A percentile compares a stretch with the other conserved stretches of the same genome.
These are phyloP conservation scores for Colletotrichum camelliae DNA, from an alignment of 2,329 filamentous ascomycete genomes.

Conservation along the genomic window DNA sequence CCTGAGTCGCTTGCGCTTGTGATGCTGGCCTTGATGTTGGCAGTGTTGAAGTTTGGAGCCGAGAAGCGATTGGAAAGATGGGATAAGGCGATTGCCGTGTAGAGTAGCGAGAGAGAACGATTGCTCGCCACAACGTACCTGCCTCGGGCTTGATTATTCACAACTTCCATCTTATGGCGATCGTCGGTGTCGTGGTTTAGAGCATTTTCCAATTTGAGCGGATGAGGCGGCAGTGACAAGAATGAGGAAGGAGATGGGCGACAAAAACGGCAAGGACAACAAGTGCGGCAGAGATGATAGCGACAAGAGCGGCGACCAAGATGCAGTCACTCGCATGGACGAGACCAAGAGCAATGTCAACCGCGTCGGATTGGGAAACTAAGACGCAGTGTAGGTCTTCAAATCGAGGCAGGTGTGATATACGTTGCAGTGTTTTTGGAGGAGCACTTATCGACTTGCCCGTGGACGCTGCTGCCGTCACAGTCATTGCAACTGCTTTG, in stretches of 20 bases:
- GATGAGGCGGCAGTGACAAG: neutral
- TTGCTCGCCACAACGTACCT: accelerated
- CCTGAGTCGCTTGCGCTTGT: neutral
- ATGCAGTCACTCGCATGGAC: too few species aligned
- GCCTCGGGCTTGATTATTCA: neutral
- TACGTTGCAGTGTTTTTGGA: neutral
- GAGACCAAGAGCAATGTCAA: neutral
- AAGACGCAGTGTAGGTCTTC: too few species aligned
- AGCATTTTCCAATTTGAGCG: neutral
- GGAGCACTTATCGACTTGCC: neutral
- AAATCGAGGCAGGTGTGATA: neutral
- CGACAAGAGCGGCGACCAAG: neutral
- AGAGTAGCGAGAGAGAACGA: accelerated
- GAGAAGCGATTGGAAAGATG: neutral
- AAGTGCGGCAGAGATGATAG: neutral
- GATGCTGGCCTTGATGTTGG: neutral
- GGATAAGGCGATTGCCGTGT: accelerated
- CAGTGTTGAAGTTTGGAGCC: accelerated
- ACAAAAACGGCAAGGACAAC: too few species aligned
- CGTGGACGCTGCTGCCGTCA: neutral
- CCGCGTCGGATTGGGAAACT: neutral
- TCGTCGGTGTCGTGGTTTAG: neutral
- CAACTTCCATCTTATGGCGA: neutral
- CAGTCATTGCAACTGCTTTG: neutral
- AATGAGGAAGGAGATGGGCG: too few species aligned